phyloP scores from a whole-genome alignment of 495 filamentous ascomycete genomes.

The Cetradonia linearis region DNA sequence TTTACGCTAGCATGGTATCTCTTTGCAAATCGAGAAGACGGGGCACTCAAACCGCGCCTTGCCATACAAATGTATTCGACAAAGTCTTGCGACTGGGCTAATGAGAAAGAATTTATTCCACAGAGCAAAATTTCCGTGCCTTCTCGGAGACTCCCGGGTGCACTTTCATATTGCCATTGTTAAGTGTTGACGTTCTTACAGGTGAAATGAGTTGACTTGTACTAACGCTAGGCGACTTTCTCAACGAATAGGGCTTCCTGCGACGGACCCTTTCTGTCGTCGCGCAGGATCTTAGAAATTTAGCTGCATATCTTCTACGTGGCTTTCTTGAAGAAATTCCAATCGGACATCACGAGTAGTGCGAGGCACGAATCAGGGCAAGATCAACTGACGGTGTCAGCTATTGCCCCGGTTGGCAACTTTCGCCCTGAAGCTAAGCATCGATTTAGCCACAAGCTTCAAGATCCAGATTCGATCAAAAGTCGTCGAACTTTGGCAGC shows the following conservation, averaged over 20 bases:
- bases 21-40: not conserved
- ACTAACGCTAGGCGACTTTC: not conserved
- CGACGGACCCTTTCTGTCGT: not conserved
- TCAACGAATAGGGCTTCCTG: constrained; percentile 2
- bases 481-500: not conserved
- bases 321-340: constrained; percentile 17
- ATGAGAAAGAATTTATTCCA: not conserved
- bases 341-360: constrained; percentile 11
- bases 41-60: not conserved
- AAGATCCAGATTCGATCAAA: constrained; percentile 9
- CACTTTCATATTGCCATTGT: not conserved
- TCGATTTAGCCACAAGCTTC: not conserved
- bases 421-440: not conserved
- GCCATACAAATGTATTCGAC: not conserved
- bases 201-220: not conserved
- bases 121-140: not conserved
- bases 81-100: not conserved
- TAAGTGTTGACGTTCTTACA: constrained; percentile 4
- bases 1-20: constrained; percentile 13
- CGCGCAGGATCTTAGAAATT: constrained; percentile 5
- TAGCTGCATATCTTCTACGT: constrained; percentile 24
- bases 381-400: constrained; percentile 5
- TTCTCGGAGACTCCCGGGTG: constrained; percentile 1
- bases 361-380: constrained; percentile 15
- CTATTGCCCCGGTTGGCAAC: constrained; percentile 8